Evolutionary conservation across 208 protist genomes (phyloP), one percentile per base, ranked within the genome.

Genomic region (Porcisia deanei): DNA sequence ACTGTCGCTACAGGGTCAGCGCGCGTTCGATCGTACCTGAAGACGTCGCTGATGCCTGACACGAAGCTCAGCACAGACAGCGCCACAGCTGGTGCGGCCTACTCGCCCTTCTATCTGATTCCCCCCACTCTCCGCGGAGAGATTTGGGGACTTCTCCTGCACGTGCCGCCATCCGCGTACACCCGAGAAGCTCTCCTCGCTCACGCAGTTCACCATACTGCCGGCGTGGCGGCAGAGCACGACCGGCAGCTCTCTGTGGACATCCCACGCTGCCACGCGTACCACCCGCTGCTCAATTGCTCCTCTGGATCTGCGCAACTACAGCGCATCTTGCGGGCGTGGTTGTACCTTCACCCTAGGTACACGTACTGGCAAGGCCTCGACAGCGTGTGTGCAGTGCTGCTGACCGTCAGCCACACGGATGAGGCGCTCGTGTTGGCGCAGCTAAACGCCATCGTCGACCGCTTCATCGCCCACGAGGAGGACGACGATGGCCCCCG

Each of bases 261-360:
- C 79, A 94, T 99, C 45, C 97, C 96, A 0, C 91, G 98, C 60
- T 99, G 97, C 75, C 97, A 99, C 80, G 97, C 97, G 77, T 98
- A 99, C 79, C 87, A 98, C 82, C 86, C 85, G 20, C 72, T 98
- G 0, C 81, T 99, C 5, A 66, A 88, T 25, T 89, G 89, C 1
- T 71, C 88, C 4, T 30, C 83, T 45, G 97, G 95, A 9, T 89
- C 97, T 10, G 85, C 81, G 30, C 86, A 90, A 60, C 78, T 98
- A 22, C 81, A 76, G 49, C 84, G 88, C 20, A 70, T 98, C 8
- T 77, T 98, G 55, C 96, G 95, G 82, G 86, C 82, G 54, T 98
- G 94, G 91, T 61, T 98, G 20, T 66, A 71, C 66, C 65, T 89
- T 70, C 88, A 78, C 52, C 79, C 77, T 14, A 47, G 49, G 49